Conservation (phyloP, 306 rosid genomes). For the Arachis stenosperma region DNA sequence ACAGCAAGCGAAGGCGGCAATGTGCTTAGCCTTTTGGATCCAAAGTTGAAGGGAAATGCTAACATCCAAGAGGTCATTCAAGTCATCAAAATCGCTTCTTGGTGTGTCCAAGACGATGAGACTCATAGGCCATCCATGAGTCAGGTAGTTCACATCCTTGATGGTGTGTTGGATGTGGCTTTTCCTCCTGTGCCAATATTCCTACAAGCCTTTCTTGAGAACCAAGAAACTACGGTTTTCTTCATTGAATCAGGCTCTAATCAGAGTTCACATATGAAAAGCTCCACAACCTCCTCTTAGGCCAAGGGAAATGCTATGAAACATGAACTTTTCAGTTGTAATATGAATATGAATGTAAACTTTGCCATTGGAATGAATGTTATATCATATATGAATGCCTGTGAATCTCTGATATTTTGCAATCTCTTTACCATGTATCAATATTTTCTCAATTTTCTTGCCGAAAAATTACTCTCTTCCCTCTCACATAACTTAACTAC, state of each 20-base stretch:
- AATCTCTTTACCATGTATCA: too few species aligned
- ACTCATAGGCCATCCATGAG: conserved; percentile 76
- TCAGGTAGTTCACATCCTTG: conserved; percentile 82
- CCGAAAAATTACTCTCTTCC: too few species aligned
- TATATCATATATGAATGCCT: too few species aligned
- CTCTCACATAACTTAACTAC: too few species aligned
- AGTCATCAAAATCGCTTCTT: conserved; percentile 70
- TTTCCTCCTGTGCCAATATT: conserved; percentile 70
- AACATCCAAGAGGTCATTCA: conserved; percentile 54
- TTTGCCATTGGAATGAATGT: too few species aligned
- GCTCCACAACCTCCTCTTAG: conserved; percentile 52
- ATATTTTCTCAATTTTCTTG: too few species aligned
- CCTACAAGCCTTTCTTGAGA: conserved; percentile 56
- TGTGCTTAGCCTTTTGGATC: conserved; percentile 59
- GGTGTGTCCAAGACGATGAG: conserved; percentile 91
- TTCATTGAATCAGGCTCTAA: conserved; percentile 66
- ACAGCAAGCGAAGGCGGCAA: conserved; percentile 49
- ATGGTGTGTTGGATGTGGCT: conserved; percentile 58
- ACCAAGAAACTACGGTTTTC: conserved; percentile 59
- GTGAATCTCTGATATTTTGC: too few species aligned
- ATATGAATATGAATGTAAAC: too few species aligned
- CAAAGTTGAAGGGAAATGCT: conserved; percentile 55
- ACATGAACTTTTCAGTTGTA: too few species aligned
- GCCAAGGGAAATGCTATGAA: conserved; percentile 30
- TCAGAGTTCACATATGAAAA: conserved; percentile 50